Conservation (phyloP, 2,329 filamentous ascomycete species). For the Xylariaceae sp. region DNA sequence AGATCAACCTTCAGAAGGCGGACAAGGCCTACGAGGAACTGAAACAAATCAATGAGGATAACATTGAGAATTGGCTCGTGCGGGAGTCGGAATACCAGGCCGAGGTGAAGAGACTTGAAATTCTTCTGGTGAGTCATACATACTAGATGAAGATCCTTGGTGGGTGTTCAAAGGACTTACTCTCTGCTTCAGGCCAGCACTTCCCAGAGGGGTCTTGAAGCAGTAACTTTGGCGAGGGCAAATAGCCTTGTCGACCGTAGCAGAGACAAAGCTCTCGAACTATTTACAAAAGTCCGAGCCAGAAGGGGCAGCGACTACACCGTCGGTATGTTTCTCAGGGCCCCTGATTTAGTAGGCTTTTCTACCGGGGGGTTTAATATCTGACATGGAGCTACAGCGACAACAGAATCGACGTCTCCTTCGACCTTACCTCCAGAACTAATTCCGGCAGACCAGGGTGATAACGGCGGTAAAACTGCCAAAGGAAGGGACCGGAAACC, state of each 20-base stretch:
- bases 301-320: slow-evolving; percentile 19
- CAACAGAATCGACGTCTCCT: neutral
- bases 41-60: slow-evolving; percentile 29
- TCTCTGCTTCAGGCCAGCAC: slow-evolving; percentile 30
- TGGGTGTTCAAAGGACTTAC: neutral
- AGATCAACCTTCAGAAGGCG: slow-evolving; percentile 28
- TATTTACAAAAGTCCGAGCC: slow-evolving; percentile 30
- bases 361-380: neutral
- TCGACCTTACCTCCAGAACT: neutral
- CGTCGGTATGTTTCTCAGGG: slow-evolving; percentile 12
- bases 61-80: slow-evolving; percentile 35
- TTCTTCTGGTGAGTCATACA: slow-evolving; percentile 13
- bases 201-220: slow-evolving; percentile 38
- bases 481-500: neutral
- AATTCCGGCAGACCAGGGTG: neutral
- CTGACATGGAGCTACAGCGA: slow-evolving; percentile 4
- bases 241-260: slow-evolving; percentile 40
- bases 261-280: slow-evolving; percentile 26
- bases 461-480: neutral
- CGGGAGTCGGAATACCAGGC: slow-evolving; percentile 36
- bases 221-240: slow-evolving; percentile 40
- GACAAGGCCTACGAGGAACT: slow-evolving; percentile 29
- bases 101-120: slow-evolving; percentile 39
- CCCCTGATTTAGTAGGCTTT: too few species aligned
- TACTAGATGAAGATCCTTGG: neutral